These are phyloP conservation scores for Metschnikowia lochheadii DNA, from an alignment of 805 yeast genomes.

Conservation along the genomic window DNA sequence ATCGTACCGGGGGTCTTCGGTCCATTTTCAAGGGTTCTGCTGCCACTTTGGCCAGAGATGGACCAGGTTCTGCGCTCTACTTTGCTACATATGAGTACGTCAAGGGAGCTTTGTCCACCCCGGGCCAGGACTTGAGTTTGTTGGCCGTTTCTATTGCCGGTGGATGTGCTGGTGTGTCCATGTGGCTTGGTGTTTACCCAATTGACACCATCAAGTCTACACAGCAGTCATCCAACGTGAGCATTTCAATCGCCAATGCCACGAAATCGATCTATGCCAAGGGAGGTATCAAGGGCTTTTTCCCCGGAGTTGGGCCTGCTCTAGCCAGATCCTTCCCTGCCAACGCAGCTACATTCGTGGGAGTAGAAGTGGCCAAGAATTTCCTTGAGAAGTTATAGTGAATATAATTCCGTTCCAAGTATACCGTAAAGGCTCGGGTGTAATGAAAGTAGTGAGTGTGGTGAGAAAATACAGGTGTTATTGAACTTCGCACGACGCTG, in stretches of 20 bases:
- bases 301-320: constrained; percentile 98
- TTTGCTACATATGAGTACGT: constrained; percentile 90
- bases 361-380: constrained; percentile 76
- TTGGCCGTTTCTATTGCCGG: constrained; percentile 83
- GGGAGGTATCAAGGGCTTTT: constrained; percentile 86
- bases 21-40: constrained; percentile 88
- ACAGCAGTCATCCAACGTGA: constrained; percentile 61
- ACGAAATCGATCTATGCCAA: constrained; percentile 63
- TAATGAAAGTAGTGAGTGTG: background rate
- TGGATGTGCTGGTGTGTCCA: constrained; percentile 92
- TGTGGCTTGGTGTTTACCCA: constrained; percentile 97
- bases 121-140: constrained; percentile 58
- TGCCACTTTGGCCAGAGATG: constrained; percentile 94
- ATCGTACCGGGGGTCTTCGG: constrained; percentile 73
- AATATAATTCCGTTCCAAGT: background rate
- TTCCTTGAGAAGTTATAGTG: constrained; percentile 30
- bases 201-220: constrained; percentile 89
- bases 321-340: constrained; percentile 94
- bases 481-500: constrained; percentile 14
- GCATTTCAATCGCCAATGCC: constrained; percentile 56
- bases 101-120: constrained; percentile 57
- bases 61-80: constrained; percentile 94
- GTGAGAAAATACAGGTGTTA: constrained; percentile 8
- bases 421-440: background rate
- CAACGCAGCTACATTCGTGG: constrained; percentile 97